phyloP scores from a whole-genome alignment of 495 filamentous ascomycete species.

The Neurospora sp. region DNA sequence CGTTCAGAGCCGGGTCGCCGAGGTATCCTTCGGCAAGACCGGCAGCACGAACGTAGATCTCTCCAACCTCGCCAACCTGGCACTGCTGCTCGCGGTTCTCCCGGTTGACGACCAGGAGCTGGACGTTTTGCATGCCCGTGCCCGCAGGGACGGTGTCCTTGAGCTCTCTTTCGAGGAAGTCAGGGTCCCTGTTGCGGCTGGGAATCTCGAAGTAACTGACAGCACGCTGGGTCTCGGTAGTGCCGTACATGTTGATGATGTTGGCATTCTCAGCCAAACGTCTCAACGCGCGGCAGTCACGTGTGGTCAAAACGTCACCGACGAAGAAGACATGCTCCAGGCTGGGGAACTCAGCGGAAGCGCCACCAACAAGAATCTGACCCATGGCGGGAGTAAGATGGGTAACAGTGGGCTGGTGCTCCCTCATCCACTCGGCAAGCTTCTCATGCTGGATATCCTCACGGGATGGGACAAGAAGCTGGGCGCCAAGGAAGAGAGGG shows the following conservation, averaged over 20 bases:
- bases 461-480: conserved; percentile 67
- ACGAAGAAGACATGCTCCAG: conserved; percentile 87
- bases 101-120: conserved; percentile 81
- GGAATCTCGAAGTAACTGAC: conserved; percentile 85
- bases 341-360: conserved; percentile 61
- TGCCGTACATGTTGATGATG: conserved; percentile 89
- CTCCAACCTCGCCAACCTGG: conserved; percentile 70
- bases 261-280: conserved; percentile 66
- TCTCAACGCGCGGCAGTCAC: conserved; percentile 73
- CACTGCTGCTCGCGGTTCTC: conserved; percentile 64
- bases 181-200: conserved; percentile 52
- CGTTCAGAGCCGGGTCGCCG: conserved; percentile 55
- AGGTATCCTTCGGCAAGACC: conserved; percentile 87
- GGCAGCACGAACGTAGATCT: conserved; percentile 80
- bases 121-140: conserved; percentile 85
- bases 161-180: conserved; percentile 53
- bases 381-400: conserved; percentile 96
- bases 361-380: conserved; percentile 84
- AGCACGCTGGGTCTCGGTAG: conserved; percentile 79
- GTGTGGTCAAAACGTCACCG: conserved; percentile 80
- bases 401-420: conserved; percentile 69
- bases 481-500: conserved; percentile 77
- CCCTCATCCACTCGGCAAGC: conserved; percentile 84
- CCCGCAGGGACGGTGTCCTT: conserved; percentile 79
- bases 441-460: conserved; percentile 85